Evolutionary conservation across 768 basidiomycete species (phyloP).

Genomic region (Lanmaoa rubissima): DNA sequence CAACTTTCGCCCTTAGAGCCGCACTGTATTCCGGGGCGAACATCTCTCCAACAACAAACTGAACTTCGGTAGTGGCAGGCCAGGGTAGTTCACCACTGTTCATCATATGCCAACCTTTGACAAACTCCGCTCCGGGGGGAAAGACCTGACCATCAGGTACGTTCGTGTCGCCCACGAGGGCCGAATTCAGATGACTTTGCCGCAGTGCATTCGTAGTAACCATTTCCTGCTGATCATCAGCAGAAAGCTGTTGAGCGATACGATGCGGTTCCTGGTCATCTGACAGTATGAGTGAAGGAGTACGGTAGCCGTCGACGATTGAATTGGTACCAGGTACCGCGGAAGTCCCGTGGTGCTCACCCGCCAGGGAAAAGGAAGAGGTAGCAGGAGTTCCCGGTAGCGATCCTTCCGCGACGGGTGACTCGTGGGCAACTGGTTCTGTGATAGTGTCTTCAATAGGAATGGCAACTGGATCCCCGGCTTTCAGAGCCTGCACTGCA

Average conservation of each 20-base stretch:
- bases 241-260: background rate
- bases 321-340: slow-evolving; percentile 19
- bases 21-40: slow-evolving; percentile 40
- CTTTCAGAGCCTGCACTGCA: slow-evolving; percentile 7
- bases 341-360: slow-evolving; percentile 3
- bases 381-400: slow-evolving; percentile 26
- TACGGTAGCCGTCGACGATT: slow-evolving; percentile 31
- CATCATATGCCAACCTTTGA: slow-evolving; percentile 76
- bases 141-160: slow-evolving; percentile 74
- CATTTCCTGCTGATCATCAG: background rate
- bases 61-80: slow-evolving; percentile 66
- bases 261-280: background rate
- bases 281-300: slow-evolving; percentile 13
- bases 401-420: slow-evolving; percentile 32
- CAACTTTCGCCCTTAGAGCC: slow-evolving; percentile 45
- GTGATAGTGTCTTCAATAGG: background rate
- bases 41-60: slow-evolving; percentile 70
- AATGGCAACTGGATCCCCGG: background rate
- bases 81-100: slow-evolving; percentile 65
- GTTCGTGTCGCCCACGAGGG: slow-evolving; percentile 64
- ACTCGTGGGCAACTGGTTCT: slow-evolving; percentile 17
- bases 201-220: background rate
- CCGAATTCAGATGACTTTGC: slow-evolving; percentile 41
- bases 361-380: slow-evolving; percentile 5
- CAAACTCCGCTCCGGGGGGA: slow-evolving; percentile 81